Conservation (phyloP, 805 yeast genomes). For the Candida hispaniensis region DNA sequence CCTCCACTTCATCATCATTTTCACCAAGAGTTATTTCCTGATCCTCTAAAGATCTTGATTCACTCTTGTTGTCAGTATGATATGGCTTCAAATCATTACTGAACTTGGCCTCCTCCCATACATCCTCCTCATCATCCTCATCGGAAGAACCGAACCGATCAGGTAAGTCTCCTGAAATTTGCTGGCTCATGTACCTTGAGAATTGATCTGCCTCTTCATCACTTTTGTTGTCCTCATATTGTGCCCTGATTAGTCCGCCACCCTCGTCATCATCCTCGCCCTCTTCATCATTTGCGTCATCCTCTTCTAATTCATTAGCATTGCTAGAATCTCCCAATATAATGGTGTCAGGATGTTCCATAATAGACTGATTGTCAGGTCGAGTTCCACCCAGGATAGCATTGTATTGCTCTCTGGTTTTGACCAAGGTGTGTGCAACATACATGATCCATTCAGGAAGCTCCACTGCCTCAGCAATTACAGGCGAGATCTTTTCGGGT, state of each 20-base stretch:
- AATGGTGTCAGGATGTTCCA: slow-evolving; percentile 27
- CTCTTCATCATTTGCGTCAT: slow-evolving; percentile 21
- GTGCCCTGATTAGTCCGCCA: slow-evolving; percentile 22
- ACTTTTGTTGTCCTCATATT: slow-evolving; percentile 25
- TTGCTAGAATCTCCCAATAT: slow-evolving; percentile 26
- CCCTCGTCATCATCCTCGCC: slow-evolving; percentile 20
- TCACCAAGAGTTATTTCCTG: slow-evolving; percentile 11
- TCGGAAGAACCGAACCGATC: slow-evolving; percentile 16
- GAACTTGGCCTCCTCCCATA: slow-evolving; percentile 15
- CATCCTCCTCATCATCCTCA: slow-evolving; percentile 19
- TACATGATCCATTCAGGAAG: slow-evolving; percentile 67
- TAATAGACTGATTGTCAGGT: slow-evolving; percentile 34
- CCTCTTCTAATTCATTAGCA: slow-evolving; percentile 22
- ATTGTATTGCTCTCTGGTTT: slow-evolving; percentile 80
- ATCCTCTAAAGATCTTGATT: slow-evolving; percentile 10
- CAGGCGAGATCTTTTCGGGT: slow-evolving; percentile 42
- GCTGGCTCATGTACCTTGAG: slow-evolving; percentile 16
- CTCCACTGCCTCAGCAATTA: slow-evolving; percentile 39
- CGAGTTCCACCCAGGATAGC: slow-evolving; percentile 81
- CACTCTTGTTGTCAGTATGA: slow-evolving; percentile 8
- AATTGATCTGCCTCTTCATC: slow-evolving; percentile 24
- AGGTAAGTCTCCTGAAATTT: slow-evolving; percentile 12
- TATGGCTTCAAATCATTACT: slow-evolving; percentile 15
- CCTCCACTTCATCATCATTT: slow-evolving; percentile 3
- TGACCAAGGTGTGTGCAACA: slow-evolving; percentile 71